Evolutionary conservation across 257 asterid genomes (phyloP), one percentile per base, ranked within the genome.

Genomic region (Vinca minor): DNA sequence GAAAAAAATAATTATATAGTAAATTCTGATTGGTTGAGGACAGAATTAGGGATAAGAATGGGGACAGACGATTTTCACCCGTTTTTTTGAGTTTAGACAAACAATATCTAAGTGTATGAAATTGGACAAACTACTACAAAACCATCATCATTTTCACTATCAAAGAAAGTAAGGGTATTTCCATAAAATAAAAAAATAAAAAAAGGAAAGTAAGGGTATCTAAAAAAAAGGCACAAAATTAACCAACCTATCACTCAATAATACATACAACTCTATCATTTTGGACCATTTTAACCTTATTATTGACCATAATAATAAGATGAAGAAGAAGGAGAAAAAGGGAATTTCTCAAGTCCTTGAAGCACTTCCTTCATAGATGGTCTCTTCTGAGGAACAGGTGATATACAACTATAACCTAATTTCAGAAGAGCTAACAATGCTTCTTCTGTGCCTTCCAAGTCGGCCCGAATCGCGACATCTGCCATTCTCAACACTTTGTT

Each of bases 361-460:
- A 92, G 80, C 20, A 74, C 84, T 31, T 92, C 98, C 75, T 84
- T 92, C 91, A 89, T 87, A 3, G 84, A 64, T 36, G 98, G 96
- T 81, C 96, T 89, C 84, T 84, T 89, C 18, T 87, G 98, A 6
- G 96, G 91, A 49, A 66, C 73, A 0, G 92, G 78, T 8, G 88
- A 83, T 63, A 92, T 74, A 75, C 94, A 91, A 64, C 56, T 72
- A 49, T 77, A 91, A 44, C 98, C 96, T 76, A 91, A 71, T 73
- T 69, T 91, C 15, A 91, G 17, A n/a, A 91, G 59, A 47, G 72
- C 84, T 73, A 88, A 67, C 72, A 91, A 65, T 1, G 83, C 84
- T 12, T 91, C 96, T 79, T 91, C 98, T 38, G 81, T 85, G 9
- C 97, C 96, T 65, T 84, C 94, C 80, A 91, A n/a, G 59, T 91